Evolutionary conservation across 495 filamentous ascomycete species (phyloP), one percentile per base, ranked within the genome.

Genomic region (Parachaetomium inaequale): DNA sequence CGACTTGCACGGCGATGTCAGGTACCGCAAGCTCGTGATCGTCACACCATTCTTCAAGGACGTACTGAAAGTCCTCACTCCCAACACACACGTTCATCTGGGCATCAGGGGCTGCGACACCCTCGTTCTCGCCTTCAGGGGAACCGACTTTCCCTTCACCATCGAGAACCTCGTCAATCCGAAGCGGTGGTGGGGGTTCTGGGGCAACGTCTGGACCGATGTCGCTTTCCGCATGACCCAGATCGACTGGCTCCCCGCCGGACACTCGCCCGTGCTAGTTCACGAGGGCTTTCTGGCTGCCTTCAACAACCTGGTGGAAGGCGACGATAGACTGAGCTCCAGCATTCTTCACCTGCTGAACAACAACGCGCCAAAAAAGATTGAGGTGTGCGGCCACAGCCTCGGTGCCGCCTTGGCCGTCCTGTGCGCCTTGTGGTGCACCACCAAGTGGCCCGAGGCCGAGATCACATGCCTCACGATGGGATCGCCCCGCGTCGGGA

Each of bases 351-450:
- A 40, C 4, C 32, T 59, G n/a, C 0, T 38, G 6, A 7, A 11
- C 7, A 23, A 11, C 2, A 2, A 11, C 29, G 3, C 11, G 3
- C 57, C 45, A 0, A 19, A 8, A n/a, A 51, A 50, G 21, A 59
- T 59, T 15, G 32, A 59, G 23, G 15, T 59, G 45, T 59, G 57
- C 45, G 57, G 57, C 32, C 57, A 59, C 57, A 59, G 57, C 14
- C 57, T 59, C 5, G 57, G 57, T 12, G 57, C 45, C 21, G 57
- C 57, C 1, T 8, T 59, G 31, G 57, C 57, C 2, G 34, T 45
- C 7, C 32, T 59, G n/a, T 59, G 57, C 23, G 57, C 57, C 1
- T 19, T 51, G 31, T 59, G 46, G 57, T 50, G 45, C 57, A 50
- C 19, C 15, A 59, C 23, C 4, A 31, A 59, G 10, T 59, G 57